Conservation (phyloP, 371 early-diverging fungal genomes). For the Mortierella sp. region DNA sequence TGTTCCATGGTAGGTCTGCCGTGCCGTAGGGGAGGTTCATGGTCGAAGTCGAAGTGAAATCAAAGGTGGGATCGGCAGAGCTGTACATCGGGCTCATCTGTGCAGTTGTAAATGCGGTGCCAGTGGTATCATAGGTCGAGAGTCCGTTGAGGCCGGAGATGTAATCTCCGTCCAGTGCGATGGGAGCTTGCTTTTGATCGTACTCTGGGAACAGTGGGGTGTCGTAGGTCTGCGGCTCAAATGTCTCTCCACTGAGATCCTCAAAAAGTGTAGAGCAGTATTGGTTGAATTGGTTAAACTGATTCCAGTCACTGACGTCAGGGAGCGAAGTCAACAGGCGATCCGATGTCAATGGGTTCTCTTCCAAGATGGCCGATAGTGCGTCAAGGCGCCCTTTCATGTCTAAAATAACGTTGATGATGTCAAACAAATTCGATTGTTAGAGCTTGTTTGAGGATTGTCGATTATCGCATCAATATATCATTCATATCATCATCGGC, state of each 20-base stretch:
- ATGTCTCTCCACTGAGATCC: slow-evolving; percentile 48
- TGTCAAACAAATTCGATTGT: neutral
- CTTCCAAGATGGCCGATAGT: slow-evolving; percentile 53
- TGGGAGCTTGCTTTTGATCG: slow-evolving; percentile 34
- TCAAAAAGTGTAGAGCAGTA: slow-evolving; percentile 45
- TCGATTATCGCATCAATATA: neutral
- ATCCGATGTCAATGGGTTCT: slow-evolving; percentile 57
- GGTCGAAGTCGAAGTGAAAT: neutral
- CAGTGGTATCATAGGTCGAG: neutral
- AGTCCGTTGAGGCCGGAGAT: neutral
- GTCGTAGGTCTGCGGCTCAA: slow-evolving; percentile 31
- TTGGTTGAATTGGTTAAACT: slow-evolving; percentile 59
- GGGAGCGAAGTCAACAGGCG: slow-evolving; percentile 60
- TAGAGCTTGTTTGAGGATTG: neutral
- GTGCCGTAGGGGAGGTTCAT: slow-evolving; percentile 5
- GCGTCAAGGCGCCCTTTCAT: slow-evolving; percentile 65
- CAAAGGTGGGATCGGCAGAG: slow-evolving; percentile 17
- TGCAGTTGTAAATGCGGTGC: neutral
- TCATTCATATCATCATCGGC: neutral
- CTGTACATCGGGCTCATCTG: slow-evolving; percentile 22
- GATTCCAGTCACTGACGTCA: slow-evolving; percentile 63
- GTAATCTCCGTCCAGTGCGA: slow-evolving; percentile 20
- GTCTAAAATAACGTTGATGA: slow-evolving; percentile 42
- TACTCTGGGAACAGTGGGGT: slow-evolving; percentile 39
- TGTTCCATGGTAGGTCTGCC: slow-evolving; percentile 11